Evolutionary conservation across 176 grass and related monocot genomes (phyloP).

Genomic region (Canna indica): DNA sequence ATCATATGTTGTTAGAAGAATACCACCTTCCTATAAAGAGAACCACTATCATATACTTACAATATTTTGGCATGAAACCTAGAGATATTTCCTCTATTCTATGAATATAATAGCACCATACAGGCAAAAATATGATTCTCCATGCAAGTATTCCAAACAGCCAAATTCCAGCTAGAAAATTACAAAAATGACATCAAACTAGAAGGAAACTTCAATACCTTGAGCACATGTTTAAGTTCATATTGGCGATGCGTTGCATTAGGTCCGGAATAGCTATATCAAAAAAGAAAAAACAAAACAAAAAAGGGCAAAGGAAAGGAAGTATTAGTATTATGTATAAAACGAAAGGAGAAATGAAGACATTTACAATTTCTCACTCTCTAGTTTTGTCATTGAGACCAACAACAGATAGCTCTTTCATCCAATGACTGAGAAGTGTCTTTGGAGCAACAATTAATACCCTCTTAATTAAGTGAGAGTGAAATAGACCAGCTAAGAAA

Average conservation of each 20-base stretch:
- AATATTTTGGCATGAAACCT: not conserved
- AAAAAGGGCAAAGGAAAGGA: not conserved
- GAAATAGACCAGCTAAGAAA: conserved; percentile 65
- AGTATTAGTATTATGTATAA: not conserved
- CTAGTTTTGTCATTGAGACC: conserved; percentile 50
- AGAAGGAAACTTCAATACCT: conserved; percentile 40
- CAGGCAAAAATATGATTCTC: not conserved
- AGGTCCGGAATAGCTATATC: conserved; percentile 53
- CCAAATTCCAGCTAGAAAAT: not conserved
- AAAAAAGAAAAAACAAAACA: conserved; percentile 23
- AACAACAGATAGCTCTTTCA: conserved; percentile 63
- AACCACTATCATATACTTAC: not conserved
- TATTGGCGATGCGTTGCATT: conserved; percentile 38
- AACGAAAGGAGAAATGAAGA: not conserved
- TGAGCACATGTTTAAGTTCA: conserved; percentile 58
- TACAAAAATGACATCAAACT: conserved; percentile 8
- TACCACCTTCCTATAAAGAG: conserved; percentile 50
- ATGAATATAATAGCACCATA: not conserved
- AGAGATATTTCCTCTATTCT: not conserved
- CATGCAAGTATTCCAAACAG: not conserved
- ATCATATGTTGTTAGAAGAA: conserved; percentile 81
- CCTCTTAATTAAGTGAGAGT: conserved; percentile 56
- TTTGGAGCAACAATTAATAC: conserved; percentile 71
- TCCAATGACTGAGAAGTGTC: conserved; percentile 76
- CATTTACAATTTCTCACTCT: conserved; percentile 37